These are phyloP conservation scores for Diaporthe sp. DNA, from an alignment of 2,329 filamentous ascomycete species.

Conservation along the genomic window DNA sequence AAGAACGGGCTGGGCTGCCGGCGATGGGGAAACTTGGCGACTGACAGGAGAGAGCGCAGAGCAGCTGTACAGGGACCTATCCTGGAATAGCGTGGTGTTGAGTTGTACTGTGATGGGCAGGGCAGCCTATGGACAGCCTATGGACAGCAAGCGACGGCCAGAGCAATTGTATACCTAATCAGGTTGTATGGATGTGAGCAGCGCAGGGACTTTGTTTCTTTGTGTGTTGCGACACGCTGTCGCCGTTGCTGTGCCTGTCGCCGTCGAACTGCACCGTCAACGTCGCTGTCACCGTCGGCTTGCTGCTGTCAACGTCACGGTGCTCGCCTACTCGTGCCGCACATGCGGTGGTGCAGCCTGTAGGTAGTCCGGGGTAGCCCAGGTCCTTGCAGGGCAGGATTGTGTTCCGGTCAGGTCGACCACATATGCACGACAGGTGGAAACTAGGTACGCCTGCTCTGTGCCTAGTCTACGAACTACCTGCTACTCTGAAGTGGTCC, in stretches of 20 bases:
- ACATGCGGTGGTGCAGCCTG: neutral
- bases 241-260: neutral
- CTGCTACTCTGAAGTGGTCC: neutral
- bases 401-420: neutral
- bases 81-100: conserved; percentile 25
- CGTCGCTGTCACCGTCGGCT: neutral
- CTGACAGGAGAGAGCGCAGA: conserved; percentile 22
- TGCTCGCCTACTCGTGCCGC: conserved; percentile 23
- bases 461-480: neutral
- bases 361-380: neutral
- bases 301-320: conserved; percentile 3
- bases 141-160: neutral
- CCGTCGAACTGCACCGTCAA: neutral
- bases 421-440: neutral
- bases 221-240: neutral
- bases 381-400: neutral
- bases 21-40: conserved; percentile 27
- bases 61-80: conserved; percentile 18
- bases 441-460: neutral
- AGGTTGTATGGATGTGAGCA: neutral
- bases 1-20: conserved; percentile 25
- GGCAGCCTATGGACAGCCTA: neutral
- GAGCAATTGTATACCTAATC: neutral
- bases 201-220: neutral
- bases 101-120: conserved; percentile 14